Evolutionary conservation across 345 rosid species (phyloP).

Genomic region (Eucalyptus rudis): DNA sequence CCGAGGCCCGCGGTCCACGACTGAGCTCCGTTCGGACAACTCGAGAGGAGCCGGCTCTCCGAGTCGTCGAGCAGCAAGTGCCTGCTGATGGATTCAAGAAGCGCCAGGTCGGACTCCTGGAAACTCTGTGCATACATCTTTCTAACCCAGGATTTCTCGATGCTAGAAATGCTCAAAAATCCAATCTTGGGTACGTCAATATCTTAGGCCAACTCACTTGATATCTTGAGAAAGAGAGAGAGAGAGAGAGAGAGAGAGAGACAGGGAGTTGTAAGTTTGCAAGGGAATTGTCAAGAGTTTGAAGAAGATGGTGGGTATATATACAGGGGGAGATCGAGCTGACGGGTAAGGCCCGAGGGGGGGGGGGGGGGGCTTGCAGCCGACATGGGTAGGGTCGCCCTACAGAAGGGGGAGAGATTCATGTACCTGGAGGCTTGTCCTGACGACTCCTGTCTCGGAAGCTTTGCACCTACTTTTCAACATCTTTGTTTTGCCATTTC

Average conservation of each 20-base stretch:
- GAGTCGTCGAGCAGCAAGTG: constrained; percentile 4
- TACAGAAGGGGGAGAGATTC: not conserved
- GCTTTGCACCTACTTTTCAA: not conserved
- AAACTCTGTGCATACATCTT: not conserved
- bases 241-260: not conserved
- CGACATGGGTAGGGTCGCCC: no score
- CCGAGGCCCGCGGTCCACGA: constrained; percentile 43
- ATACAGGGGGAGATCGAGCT: not conserved
- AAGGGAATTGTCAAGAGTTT: not conserved
- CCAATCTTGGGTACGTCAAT: not conserved
- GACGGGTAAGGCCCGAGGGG: no score
- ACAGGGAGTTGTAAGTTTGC: not conserved
- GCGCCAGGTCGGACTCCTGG: not conserved
- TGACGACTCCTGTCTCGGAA: not conserved
- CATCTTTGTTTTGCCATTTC: not conserved
- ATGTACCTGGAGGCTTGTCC: not conserved
- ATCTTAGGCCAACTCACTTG: not conserved
- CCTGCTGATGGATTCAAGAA: not conserved
- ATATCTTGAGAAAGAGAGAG: not conserved
- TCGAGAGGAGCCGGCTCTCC: constrained; percentile 26
- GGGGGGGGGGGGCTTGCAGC: no score
- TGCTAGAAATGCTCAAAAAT: not conserved
- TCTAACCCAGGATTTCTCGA: not conserved
- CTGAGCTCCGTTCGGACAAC: constrained; percentile 3
- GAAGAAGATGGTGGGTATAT: not conserved